Percentiles rank a stretch among this genome's conserved stretches.
Conservation (phyloP, 2,329 filamentous ascomycete species). For the Colletotrichum truncatum region DNA sequence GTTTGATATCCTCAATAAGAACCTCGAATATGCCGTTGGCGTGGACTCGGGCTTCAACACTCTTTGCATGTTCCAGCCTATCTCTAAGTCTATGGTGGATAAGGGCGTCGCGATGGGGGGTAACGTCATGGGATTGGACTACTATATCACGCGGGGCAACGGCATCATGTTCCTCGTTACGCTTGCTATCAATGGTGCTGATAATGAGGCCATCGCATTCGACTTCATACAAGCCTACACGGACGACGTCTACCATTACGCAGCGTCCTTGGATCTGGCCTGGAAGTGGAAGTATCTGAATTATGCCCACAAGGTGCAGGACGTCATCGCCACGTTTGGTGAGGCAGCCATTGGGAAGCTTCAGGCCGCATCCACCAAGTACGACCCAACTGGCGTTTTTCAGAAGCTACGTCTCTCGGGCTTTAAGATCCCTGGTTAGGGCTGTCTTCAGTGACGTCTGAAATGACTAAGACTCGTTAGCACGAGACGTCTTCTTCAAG, state of each 20-base stretch:
- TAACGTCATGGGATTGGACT: slow-evolving; percentile 45
- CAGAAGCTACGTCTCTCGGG: slow-evolving; percentile 44
- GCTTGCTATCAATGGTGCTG: slow-evolving; percentile 41
- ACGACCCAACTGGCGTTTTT: slow-evolving; percentile 48
- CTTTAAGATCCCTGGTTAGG: slow-evolving; percentile 43
- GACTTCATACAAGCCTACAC: slow-evolving; percentile 45
- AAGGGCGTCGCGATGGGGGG: slow-evolving; percentile 42
- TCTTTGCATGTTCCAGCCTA: slow-evolving; percentile 44
- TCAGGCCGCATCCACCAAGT: slow-evolving; percentile 42
- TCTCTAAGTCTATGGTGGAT: slow-evolving; percentile 40
- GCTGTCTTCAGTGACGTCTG: too few species aligned
- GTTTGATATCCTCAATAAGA: slow-evolving; percentile 39
- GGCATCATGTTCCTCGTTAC: slow-evolving; percentile 44
- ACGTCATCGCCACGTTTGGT: slow-evolving; percentile 48
- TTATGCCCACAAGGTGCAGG: slow-evolving; percentile 51
- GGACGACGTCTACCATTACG: slow-evolving; percentile 39
- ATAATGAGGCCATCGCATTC: slow-evolving; percentile 43
- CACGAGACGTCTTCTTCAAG: too few species aligned
- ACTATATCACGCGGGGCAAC: slow-evolving; percentile 36
- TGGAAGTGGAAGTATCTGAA: slow-evolving; percentile 51
- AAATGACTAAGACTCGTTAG: too few species aligned
- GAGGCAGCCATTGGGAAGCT: slow-evolving; percentile 45
- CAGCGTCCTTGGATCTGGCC: slow-evolving; percentile 35
- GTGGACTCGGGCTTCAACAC: slow-evolving; percentile 38
- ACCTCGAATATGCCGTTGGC: slow-evolving; percentile 36